Evolutionary conservation across 2,329 filamentous ascomycete genomes (phyloP).

Genomic region (Xylaria arbuscula): DNA sequence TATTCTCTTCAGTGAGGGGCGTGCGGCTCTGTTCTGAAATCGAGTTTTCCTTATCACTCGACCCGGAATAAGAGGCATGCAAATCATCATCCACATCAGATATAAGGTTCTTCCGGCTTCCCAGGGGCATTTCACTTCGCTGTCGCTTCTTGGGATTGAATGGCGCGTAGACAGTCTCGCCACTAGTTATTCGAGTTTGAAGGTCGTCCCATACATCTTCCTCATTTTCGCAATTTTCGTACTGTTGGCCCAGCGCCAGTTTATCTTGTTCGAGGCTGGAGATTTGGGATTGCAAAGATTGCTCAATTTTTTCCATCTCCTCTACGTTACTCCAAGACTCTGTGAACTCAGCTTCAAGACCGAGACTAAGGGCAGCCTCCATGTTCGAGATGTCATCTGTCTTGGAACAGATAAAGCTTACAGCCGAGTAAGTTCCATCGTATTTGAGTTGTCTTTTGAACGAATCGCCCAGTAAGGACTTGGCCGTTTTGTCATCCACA

Average conservation of each 20-base stretch:
- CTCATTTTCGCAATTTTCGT: conserved; percentile 59
- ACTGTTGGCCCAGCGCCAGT: conserved; percentile 27
- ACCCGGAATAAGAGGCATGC: conserved; percentile 46
- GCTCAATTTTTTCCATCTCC: conserved; percentile 36
- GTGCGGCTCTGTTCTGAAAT: conserved; percentile 40
- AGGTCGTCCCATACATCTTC: conserved; percentile 43
- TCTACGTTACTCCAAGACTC: conserved; percentile 51
- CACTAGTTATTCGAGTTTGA: conserved; percentile 51
- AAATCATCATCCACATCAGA: conserved; percentile 41
- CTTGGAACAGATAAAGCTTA: conserved; percentile 62
- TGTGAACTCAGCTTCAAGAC: conserved; percentile 51
- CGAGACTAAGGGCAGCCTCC: conserved; percentile 53
- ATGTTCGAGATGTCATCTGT: conserved; percentile 65
- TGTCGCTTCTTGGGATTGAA: conserved; percentile 57
- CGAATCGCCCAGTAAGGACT: conserved; percentile 64
- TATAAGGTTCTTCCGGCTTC: conserved; percentile 32
- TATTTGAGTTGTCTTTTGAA: conserved; percentile 71
- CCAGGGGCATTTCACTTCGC: conserved; percentile 37
- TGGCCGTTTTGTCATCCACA: conserved; percentile 70
- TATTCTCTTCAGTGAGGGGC: conserved; percentile 56
- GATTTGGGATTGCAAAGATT: conserved; percentile 34
- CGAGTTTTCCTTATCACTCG: conserved; percentile 46
- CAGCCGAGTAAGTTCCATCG: conserved; percentile 63
- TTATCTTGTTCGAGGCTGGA: conserved; percentile 50
- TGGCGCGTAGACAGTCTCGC: conserved; percentile 51